Percentiles rank a stretch among this genome's conserved stretches.
phyloP scores from a whole-genome alignment of 148 eudicot genomes.

The Rhododendron griersonianum region DNA sequence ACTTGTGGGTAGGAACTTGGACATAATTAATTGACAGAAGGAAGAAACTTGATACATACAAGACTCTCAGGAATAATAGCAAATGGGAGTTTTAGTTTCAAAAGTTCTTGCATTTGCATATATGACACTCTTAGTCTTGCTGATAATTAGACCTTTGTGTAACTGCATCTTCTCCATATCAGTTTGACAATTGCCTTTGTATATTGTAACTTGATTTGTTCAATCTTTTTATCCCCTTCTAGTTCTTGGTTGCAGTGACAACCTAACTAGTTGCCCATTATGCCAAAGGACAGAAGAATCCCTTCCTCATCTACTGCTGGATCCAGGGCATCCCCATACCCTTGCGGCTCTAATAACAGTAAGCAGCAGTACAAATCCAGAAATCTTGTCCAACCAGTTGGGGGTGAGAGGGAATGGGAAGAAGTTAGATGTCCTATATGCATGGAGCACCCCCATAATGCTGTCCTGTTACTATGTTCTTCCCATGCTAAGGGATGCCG shows the following conservation, averaged over 20 bases:
- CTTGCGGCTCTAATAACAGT: conserved; percentile 14
- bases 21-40: background rate
- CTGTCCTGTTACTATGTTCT: conserved; percentile 24
- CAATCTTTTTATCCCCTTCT: background rate
- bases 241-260: background rate
- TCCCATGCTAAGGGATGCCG: conserved; percentile 30
- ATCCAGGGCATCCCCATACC: conserved; percentile 30
- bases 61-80: background rate
- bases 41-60: background rate
- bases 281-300: conserved; percentile 43
- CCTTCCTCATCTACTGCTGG: conserved; percentile 18
- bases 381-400: background rate
- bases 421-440: conserved; percentile 29
- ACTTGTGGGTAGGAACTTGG: background rate
- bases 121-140: background rate
- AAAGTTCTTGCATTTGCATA: no score
- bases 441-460: conserved; percentile 31
- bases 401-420: conserved; percentile 26
- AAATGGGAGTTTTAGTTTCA: background rate
- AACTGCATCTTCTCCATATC: background rate
- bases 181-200: background rate
- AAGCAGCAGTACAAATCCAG: conserved; percentile 1
- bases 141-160: background rate
- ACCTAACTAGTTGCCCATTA: conserved; percentile 7
- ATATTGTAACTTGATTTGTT: background rate